A percentile compares a stretch with the other conserved stretches of the same genome.
phyloP scores from a whole-genome alignment of 2,329 filamentous ascomycete species.

The Paraphoma sp. region DNA sequence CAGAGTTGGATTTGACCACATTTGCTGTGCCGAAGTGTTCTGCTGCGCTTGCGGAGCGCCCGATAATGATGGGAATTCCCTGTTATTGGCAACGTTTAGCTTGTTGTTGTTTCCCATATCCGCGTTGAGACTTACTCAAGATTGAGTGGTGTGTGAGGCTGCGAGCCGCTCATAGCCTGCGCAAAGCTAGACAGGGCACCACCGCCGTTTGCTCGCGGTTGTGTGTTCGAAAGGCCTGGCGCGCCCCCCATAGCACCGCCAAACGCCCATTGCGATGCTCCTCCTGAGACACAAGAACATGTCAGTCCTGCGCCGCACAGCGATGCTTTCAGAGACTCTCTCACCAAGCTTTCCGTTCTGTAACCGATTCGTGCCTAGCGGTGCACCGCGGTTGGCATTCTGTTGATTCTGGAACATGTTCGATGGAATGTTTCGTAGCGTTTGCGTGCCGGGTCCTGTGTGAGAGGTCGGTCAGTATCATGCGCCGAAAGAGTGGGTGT shows the following conservation, averaged over 20 bases:
- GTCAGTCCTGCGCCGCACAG: slow-evolving; percentile 23
- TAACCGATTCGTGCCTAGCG: slow-evolving; percentile 56
- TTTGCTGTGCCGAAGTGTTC: slow-evolving; percentile 58
- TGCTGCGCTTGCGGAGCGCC: slow-evolving; percentile 63
- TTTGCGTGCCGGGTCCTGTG: slow-evolving; percentile 58
- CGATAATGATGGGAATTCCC: slow-evolving; percentile 69
- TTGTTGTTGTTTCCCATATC: slow-evolving; percentile 11
- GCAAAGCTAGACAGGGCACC: slow-evolving; percentile 61
- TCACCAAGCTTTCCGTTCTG: slow-evolving; percentile 63
- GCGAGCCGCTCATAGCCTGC: slow-evolving; percentile 62
- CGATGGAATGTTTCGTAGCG: slow-evolving; percentile 60
- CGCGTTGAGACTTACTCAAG: slow-evolving; percentile 58
- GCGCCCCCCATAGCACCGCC: slow-evolving; percentile 61
- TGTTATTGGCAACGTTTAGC: slow-evolving; percentile 44
- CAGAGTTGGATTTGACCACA: slow-evolving; percentile 65
- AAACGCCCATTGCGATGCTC: slow-evolving; percentile 65
- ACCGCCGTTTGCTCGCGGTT: slow-evolving; percentile 58
- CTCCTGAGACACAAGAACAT: slow-evolving; percentile 49
- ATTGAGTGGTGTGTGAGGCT: slow-evolving; percentile 61
- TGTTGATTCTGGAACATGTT: slow-evolving; percentile 59
- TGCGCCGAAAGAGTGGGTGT: neutral
- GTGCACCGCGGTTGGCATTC: slow-evolving; percentile 56
- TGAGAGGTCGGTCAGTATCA: slow-evolving; percentile 11
- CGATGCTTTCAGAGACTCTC: slow-evolving; percentile 7
- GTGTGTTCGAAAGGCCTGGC: slow-evolving; percentile 57